Percentiles rank a stretch among this genome's conserved stretches.
phyloP scores from a whole-genome alignment of 176 grass and related monocot genomes.

The Raddia guianensis region DNA sequence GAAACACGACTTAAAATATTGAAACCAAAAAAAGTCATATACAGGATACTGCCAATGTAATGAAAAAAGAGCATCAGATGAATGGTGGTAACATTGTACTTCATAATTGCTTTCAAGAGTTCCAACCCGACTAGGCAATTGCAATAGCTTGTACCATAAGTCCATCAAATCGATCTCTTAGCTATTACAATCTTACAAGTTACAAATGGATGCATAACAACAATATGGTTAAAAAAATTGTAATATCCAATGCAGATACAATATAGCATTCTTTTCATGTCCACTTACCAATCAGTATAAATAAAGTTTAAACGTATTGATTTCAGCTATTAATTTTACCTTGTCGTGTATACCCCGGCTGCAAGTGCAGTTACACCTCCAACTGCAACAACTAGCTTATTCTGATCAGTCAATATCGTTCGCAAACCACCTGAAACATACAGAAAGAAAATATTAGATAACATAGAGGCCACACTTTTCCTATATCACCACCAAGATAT shows the following conservation, averaged over 20 bases:
- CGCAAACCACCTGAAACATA: conserved; percentile 69
- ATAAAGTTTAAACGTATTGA: conserved; percentile 20
- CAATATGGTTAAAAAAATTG: conserved; percentile 28
- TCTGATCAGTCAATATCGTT: conserved; percentile 92
- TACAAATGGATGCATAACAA: conserved; percentile 17
- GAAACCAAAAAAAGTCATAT: conserved; percentile 7
- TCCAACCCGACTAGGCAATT: background rate
- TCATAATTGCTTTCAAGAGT: conserved; percentile 13
- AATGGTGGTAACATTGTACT: background rate
- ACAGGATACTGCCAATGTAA: conserved; percentile 12
- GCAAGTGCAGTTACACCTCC: conserved; percentile 87
- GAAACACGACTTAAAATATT: conserved; percentile 10
- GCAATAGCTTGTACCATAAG: conserved; percentile 15
- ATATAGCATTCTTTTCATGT: background rate
- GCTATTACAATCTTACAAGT: background rate
- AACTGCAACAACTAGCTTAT: conserved; percentile 88
- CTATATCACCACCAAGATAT: conserved; percentile 14
- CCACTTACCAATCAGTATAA: conserved; percentile 9
- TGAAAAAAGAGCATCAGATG: background rate
- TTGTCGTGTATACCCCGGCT: conserved; percentile 80
- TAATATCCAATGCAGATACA: conserved; percentile 3
- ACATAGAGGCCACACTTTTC: background rate
- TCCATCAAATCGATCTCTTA: background rate
- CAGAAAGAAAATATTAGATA: conserved; percentile 22
- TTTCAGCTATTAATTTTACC: conserved; percentile 50